phyloP scores from a whole-genome alignment of 192 early-diverging fungal genomes.

The Coemansia sp. region DNA sequence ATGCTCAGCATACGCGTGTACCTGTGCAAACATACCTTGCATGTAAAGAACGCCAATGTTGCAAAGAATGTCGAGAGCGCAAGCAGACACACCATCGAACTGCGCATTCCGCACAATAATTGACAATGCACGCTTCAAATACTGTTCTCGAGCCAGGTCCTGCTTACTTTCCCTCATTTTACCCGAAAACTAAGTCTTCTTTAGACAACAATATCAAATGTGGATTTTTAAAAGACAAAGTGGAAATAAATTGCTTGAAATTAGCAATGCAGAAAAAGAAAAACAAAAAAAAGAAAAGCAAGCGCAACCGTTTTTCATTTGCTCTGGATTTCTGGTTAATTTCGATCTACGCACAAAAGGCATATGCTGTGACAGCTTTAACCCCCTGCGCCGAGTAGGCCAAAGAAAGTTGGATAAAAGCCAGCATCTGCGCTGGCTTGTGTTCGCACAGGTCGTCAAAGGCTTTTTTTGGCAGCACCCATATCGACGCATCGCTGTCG shows the following conservation, averaged over 20 bases:
- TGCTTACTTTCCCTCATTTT: constrained; percentile 22
- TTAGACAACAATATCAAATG: background rate
- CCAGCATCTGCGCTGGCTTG: constrained; percentile 70
- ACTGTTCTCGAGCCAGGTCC: constrained; percentile 31
- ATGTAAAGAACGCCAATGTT: constrained; percentile 45
- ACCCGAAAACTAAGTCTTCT: constrained; percentile 5
- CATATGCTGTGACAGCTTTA: constrained; percentile 54
- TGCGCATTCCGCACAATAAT: constrained; percentile 31
- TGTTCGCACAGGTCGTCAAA: constrained; percentile 69
- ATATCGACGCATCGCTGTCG: constrained; percentile 66
- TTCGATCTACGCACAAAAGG: constrained; percentile 37
- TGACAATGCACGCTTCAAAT: constrained; percentile 42
- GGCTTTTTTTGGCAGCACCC: constrained; percentile 66
- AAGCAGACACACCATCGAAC: constrained; percentile 30
- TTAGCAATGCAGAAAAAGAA: background rate
- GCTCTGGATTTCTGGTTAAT: constrained; percentile 11
- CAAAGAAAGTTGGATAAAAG: constrained; percentile 78
- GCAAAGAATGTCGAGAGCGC: constrained; percentile 44
- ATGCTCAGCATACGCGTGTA: constrained; percentile 52
- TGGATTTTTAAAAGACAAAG: background rate
- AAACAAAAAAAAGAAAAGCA: constrained; percentile 1
- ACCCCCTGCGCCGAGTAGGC: constrained; percentile 68
- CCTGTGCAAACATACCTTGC: constrained; percentile 52
- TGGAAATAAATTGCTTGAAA: background rate
- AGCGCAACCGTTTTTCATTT: background rate